These are phyloP conservation scores for Eleusine coracana DNA, from an alignment of 176 grass and related monocot species.

Conservation along the genomic window DNA sequence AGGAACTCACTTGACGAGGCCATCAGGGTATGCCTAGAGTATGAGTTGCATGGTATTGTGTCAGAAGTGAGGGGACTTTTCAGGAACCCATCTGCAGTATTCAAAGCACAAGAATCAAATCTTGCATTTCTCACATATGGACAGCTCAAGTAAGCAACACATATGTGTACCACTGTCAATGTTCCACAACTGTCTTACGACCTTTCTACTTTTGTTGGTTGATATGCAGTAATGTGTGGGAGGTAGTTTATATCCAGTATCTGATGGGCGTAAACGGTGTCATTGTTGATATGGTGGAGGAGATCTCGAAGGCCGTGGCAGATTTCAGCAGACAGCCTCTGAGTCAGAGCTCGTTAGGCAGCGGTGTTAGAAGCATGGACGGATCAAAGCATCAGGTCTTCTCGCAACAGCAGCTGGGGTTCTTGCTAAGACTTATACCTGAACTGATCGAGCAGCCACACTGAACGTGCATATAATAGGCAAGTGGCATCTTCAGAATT, in stretches of 20 bases:
- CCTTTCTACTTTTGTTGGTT: background rate
- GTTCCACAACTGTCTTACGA: conserved; percentile 8
- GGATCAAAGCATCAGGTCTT: conserved; percentile 36
- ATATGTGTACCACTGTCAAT: background rate
- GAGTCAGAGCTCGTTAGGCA: background rate
- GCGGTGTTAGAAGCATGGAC: background rate
- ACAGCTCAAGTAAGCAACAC: conserved; percentile 77
- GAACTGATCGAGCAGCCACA: conserved; percentile 49
- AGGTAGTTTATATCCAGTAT: conserved; percentile 67
- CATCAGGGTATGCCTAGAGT: conserved; percentile 54
- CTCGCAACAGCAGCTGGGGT: conserved; percentile 56
- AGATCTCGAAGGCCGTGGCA: conserved; percentile 53
- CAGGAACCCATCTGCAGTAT: conserved; percentile 63
- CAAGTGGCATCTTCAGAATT: background rate
- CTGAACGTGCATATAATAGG: conserved; percentile 12
- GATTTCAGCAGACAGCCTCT: conserved; percentile 38
- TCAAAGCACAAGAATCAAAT: conserved; percentile 73
- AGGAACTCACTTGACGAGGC: conserved; percentile 84
- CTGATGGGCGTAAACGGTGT: conserved; percentile 68
- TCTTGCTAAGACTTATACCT: conserved; percentile 71
- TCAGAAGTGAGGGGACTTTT: conserved; percentile 78
- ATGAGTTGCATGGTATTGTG: conserved; percentile 76
- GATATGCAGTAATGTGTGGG: conserved; percentile 58
- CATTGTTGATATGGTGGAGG: conserved; percentile 67
- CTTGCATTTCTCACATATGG: conserved; percentile 81